Evolutionary conservation across 345 rosid genomes (phyloP).

Genomic region (Syzygium aqueum): DNA sequence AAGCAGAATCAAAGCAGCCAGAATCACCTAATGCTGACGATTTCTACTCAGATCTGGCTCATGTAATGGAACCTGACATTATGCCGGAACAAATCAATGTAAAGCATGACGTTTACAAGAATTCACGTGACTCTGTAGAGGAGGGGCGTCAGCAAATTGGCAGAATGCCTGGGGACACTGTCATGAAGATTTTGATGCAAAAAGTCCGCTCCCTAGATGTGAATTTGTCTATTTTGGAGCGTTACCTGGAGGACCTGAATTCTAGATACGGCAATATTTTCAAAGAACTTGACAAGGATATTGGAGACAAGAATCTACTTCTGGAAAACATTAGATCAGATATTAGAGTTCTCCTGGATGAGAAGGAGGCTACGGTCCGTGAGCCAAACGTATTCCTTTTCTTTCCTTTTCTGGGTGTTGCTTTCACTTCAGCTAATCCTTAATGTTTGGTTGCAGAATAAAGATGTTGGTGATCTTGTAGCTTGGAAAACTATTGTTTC

Average conservation of each 20-base stretch:
- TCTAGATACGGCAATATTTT: slow-evolving; percentile 60
- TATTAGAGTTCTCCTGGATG: slow-evolving; percentile 30
- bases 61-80: slow-evolving; percentile 24
- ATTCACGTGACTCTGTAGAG: slow-evolving; percentile 39
- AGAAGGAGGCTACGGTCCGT: slow-evolving; percentile 47
- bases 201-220: slow-evolving; percentile 81
- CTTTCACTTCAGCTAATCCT: neutral
- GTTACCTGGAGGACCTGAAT: slow-evolving; percentile 79
- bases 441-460: slow-evolving; percentile 33
- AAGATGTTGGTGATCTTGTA: slow-evolving; percentile 55
- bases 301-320: slow-evolving; percentile 35
- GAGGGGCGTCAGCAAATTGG: slow-evolving; percentile 76
- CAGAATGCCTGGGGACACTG: slow-evolving; percentile 93
- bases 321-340: slow-evolving; percentile 45
- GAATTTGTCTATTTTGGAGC: slow-evolving; percentile 74
- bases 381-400: neutral
- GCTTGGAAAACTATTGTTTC: slow-evolving; percentile 62
- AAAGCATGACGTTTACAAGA: slow-evolving; percentile 27
- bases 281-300: slow-evolving; percentile 63
- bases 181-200: slow-evolving; percentile 86
- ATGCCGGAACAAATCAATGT: slow-evolving; percentile 18
- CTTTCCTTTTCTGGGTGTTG: neutral
- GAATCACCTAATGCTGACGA: slow-evolving; percentile 29
- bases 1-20: slow-evolving; percentile 19
- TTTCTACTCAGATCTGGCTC: slow-evolving; percentile 11